Base-by-base conservation (phyloP, 2,329 filamentous ascomycete species). In the Epichloe typhina region DNA sequence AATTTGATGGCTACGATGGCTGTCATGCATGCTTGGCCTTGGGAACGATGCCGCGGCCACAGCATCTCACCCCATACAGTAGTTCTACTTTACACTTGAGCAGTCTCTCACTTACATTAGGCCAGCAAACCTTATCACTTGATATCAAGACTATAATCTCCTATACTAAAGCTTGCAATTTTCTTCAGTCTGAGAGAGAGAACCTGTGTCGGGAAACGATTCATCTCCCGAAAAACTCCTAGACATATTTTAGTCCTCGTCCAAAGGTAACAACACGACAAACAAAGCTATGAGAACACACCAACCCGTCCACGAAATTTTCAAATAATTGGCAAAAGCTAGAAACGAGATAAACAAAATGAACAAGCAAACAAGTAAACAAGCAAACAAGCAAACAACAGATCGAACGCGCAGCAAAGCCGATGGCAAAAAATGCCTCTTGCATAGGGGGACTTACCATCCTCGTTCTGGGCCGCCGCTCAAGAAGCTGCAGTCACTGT, bases 401-500 rank as follows among this genome's bases (percentile, higher is more conserved):
- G 26, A 19, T 19, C 13, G 7, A 19, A 42, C 17, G 40, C 40
- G n/a, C 15, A 19, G 40, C n/a, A 13, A 23, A 21, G 3, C 12
- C 21, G 31, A 35, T 37, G 19, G 42, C 41, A 40, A 31, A 46
- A 35, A 3, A 31, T 33, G 38, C n/a, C 15, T 26, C n/a, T 13
- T 9, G 19, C 19, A 47, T 12, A 31, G 33, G 26, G 13, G 17
- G 2, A 72, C 77, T 65, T 61, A 93, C 89, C 91, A 97, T 63
- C 89, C 89, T 70, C 90, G 76, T 68, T 97, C 91, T 59, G 86
- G 84, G 7, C 91, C 91, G 50, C 77, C 76, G 50, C 74, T 80
- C 57, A 97, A 71, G 67, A 91, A 95, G 53, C 78, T 83, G 61
- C 89, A 95, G 64, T 95, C 88, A 15, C 88, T 88, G 69, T 95